Conservation (phyloP, 176 grass and related monocot species). For the Coix lacrymajobi region DNA sequence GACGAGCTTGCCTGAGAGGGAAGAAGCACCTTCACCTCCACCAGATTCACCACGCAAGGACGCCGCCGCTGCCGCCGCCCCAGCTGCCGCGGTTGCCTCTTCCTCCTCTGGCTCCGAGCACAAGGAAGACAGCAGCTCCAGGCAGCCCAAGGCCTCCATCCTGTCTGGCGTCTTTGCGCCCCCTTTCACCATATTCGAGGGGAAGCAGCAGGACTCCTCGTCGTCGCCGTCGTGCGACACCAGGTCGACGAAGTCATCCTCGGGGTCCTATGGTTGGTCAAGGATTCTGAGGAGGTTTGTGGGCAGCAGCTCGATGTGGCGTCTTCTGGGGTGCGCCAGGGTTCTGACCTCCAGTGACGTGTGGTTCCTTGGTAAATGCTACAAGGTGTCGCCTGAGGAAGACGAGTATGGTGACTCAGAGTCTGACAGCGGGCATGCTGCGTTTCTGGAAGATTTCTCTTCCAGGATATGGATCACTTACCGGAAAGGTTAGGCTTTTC, state of each 20-base stretch:
- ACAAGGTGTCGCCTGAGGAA: conserved; percentile 44
- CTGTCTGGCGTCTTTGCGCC: conserved; percentile 52
- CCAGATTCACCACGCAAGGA: background rate
- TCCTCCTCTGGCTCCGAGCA: conserved; percentile 18
- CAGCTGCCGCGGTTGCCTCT: background rate
- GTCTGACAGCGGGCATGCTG: conserved; percentile 29
- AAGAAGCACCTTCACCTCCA: conserved; percentile 17
- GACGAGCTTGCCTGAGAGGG: conserved; percentile 73
- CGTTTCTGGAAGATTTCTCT: conserved; percentile 68
- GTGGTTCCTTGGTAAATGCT: conserved; percentile 90
- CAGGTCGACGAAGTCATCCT: conserved; percentile 20
- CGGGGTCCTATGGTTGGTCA: conserved; percentile 63
- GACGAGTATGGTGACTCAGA: conserved; percentile 26
- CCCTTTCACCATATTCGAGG: conserved; percentile 69
- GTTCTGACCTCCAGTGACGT: conserved; percentile 49
- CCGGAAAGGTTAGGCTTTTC: conserved; percentile 60
- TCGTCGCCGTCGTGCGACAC: conserved; percentile 1
- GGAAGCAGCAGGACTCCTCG: conserved; percentile 13
- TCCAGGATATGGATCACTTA: conserved; percentile 99
- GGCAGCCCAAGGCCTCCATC: conserved; percentile 47
- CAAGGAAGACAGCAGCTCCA: conserved; percentile 25
- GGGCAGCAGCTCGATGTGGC: conserved; percentile 59
- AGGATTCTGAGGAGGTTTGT: conserved; percentile 68
- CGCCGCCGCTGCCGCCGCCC: background rate
- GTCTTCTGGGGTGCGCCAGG: conserved; percentile 54